phyloP scores from a whole-genome alignment of 2,329 filamentous ascomycete genomes.

The Trichoderma sp. region DNA sequence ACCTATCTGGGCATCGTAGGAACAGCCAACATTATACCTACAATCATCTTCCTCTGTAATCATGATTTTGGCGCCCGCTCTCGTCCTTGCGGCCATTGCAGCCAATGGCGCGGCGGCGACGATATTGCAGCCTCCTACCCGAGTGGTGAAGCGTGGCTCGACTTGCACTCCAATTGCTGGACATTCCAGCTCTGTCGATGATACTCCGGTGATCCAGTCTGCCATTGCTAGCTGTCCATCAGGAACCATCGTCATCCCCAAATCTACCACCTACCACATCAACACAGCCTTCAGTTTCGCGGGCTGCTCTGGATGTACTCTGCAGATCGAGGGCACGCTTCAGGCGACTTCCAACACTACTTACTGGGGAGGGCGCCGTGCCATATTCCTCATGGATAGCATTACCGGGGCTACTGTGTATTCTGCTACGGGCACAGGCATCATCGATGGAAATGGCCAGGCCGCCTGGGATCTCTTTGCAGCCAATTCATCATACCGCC shows the following conservation, averaged over 20 bases:
- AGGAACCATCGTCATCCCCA: background rate
- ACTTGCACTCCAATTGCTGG: background rate
- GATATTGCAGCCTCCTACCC: background rate
- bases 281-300: background rate
- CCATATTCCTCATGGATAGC: background rate
- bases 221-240: background rate
- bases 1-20: background rate
- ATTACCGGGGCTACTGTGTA: background rate
- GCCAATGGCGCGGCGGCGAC: background rate
- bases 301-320: background rate
- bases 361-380: background rate
- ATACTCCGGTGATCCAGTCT: background rate
- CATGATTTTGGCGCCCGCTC: background rate
- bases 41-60: background rate
- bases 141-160: background rate
- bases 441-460: background rate
- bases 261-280: background rate
- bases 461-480: background rate
- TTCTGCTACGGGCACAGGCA: background rate
- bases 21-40: background rate
- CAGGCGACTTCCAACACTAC: background rate
- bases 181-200: background rate
- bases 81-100: background rate
- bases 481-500: background rate
- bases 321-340: background rate